These are phyloP conservation scores for Apiospora malaysiana DNA, from an alignment of 2,329 filamentous ascomycete genomes.

Conservation along the genomic window DNA sequence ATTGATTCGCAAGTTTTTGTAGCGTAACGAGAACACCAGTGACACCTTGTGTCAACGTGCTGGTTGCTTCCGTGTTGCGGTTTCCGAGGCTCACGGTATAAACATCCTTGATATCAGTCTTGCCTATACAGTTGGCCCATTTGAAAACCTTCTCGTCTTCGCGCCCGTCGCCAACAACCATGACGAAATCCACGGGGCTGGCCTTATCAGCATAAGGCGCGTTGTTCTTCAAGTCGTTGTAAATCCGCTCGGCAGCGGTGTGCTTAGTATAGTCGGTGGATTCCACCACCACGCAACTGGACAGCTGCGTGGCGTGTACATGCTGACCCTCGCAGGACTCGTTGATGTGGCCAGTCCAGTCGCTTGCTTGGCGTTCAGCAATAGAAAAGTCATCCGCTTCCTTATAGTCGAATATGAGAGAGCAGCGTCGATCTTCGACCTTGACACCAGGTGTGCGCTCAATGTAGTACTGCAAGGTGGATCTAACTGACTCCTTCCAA, in stretches of 20 bases:
- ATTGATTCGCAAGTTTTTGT: constrained; percentile 53
- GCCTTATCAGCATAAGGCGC: constrained; percentile 37
- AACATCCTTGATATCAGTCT: constrained; percentile 68
- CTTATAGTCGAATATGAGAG: constrained; percentile 88
- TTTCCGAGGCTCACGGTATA: constrained; percentile 86
- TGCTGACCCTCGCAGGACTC: constrained; percentile 85
- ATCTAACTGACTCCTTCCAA: constrained; percentile 85
- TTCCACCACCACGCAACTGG: constrained; percentile 83
- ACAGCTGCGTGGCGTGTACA: constrained; percentile 82
- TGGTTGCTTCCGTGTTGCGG: constrained; percentile 85
- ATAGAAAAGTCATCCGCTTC: constrained; percentile 77
- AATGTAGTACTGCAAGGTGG: constrained; percentile 86
- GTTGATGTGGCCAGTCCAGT: constrained; percentile 94
- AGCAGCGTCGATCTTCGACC: constrained; percentile 91
- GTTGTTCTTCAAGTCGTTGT: constrained; percentile 59
- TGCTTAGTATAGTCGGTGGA: constrained; percentile 87
- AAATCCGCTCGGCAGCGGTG: constrained; percentile 78
- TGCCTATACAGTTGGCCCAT: constrained; percentile 83
- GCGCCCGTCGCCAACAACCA: constrained; percentile 88
- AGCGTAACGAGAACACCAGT: constrained; percentile 72
- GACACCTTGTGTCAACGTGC: constrained; percentile 88
- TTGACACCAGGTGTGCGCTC: constrained; percentile 88
- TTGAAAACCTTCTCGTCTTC: constrained; percentile 94
- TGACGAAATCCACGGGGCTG: constrained; percentile 77
- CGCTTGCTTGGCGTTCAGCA: constrained; percentile 80